These are phyloP conservation scores for Serendipita sp. DNA, from an alignment of 768 basidiomycete species.

Conservation along the genomic window DNA sequence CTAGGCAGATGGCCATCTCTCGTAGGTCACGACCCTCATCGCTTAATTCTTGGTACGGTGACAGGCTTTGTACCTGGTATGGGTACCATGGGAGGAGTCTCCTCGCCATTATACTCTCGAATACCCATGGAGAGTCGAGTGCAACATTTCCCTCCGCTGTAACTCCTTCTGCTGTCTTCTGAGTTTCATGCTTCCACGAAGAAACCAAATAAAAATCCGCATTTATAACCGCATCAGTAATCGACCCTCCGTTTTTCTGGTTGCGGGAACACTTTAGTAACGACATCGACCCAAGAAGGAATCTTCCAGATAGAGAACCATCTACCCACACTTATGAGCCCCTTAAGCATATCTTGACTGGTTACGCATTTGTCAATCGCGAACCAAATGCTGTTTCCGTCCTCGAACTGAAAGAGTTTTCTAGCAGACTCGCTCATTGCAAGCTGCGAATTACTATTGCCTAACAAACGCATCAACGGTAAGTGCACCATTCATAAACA, in stretches of 20 bases:
- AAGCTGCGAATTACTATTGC: background rate
- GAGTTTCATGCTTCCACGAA: background rate
- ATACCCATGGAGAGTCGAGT: background rate
- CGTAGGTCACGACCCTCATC: too few relatives aligned
- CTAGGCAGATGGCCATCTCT: too few relatives aligned
- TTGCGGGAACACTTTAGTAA: background rate
- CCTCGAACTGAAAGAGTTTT: background rate
- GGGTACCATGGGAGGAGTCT: background rate
- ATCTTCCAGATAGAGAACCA: background rate
- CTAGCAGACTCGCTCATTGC: background rate
- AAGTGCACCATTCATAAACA: too few relatives aligned
- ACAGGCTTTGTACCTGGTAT: background rate
- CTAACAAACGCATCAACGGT: too few relatives aligned
- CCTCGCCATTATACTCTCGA: background rate
- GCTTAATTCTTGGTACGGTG: too few relatives aligned
- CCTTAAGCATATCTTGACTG: background rate
- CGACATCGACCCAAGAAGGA: background rate
- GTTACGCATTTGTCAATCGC: background rate
- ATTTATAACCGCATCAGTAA: background rate
- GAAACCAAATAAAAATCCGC: background rate
- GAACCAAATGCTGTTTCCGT: constrained; percentile 1
- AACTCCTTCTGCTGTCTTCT: background rate
- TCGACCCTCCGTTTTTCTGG: background rate
- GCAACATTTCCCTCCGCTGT: background rate
- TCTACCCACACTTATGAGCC: background rate